Percentiles rank a stretch among this genome's conserved stretches.
phyloP scores from a whole-genome alignment of 2,329 filamentous ascomycete species.

The Dothiorella sarmentorum region DNA sequence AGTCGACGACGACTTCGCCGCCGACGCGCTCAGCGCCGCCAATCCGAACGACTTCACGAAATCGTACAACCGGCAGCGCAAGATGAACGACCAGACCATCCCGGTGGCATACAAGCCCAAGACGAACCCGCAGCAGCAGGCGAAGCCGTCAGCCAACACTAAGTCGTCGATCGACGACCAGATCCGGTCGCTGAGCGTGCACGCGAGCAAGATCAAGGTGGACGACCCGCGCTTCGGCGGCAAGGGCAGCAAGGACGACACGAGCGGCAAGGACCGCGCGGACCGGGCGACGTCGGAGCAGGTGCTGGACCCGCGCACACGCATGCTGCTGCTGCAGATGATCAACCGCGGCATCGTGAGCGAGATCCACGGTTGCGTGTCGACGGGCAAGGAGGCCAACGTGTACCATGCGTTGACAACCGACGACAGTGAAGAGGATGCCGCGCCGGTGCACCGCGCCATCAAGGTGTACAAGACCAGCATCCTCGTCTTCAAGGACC shows the following conservation, averaged over 20 bases:
- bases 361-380: constrained; percentile 91
- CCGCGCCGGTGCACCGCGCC: constrained; percentile 65
- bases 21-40: constrained; percentile 54
- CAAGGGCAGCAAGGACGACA: constrained; percentile 39
- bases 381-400: constrained; percentile 96
- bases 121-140: constrained; percentile 63
- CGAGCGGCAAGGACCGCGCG: constrained; percentile 75
- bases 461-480: constrained; percentile 99
- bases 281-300: constrained; percentile 93
- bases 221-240: constrained; percentile 43
- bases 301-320: constrained; percentile 87
- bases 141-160: constrained; percentile 73
- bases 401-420: constrained; percentile 84
- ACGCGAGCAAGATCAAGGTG: constrained; percentile 81
- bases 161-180: constrained; percentile 80
- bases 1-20: constrained; percentile 50
- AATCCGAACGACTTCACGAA: constrained; percentile 72
- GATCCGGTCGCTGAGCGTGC: constrained; percentile 75
- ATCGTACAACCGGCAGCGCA: constrained; percentile 80
- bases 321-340: constrained; percentile 94
- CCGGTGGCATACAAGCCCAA: constrained; percentile 58
- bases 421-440: constrained; percentile 48
- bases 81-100: constrained; percentile 55
- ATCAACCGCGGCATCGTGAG: constrained; percentile 87
- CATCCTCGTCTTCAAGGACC: constrained; percentile 96